These are phyloP conservation scores for Suillus brevipes DNA, from an alignment of 768 basidiomycete species.

Conservation along the genomic window DNA sequence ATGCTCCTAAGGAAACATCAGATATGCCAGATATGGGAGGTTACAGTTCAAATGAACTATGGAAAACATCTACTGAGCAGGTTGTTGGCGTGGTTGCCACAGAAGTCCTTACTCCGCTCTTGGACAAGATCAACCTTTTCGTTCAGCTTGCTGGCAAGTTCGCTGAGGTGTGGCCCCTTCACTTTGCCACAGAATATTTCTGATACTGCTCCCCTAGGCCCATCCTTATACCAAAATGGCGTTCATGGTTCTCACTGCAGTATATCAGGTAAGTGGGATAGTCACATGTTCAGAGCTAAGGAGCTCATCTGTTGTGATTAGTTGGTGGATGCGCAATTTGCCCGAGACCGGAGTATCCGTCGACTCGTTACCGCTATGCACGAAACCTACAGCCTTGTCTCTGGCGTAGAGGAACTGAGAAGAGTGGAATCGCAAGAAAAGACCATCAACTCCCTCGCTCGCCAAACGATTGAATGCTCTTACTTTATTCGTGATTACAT, in stretches of 20 bases:
- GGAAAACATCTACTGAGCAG: not conserved
- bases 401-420: conserved; percentile 7
- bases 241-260: conserved; percentile 3
- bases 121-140: conserved; percentile 13
- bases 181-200: not conserved
- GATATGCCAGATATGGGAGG: not conserved
- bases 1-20: not conserved
- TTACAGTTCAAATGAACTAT: not conserved
- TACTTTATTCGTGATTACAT: conserved; percentile 32
- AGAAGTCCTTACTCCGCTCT: conserved; percentile 9
- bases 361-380: conserved; percentile 9
- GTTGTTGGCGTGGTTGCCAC: not conserved
- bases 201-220: conserved; percentile 8
- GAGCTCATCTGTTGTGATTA: not conserved
- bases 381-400: conserved; percentile 12
- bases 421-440: conserved; percentile 9
- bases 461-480: conserved; percentile 30
- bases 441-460: conserved; percentile 14
- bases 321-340: conserved; percentile 5
- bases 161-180: conserved; percentile 7
- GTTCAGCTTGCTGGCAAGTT: conserved; percentile 4
- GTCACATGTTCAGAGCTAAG: not conserved
- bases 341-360: conserved; percentile 6
- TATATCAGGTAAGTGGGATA: conserved; percentile 2
- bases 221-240: conserved; percentile 19